These are phyloP conservation scores for Candida dajiaensis DNA, from an alignment of 805 yeast genomes.

Conservation along the genomic window DNA sequence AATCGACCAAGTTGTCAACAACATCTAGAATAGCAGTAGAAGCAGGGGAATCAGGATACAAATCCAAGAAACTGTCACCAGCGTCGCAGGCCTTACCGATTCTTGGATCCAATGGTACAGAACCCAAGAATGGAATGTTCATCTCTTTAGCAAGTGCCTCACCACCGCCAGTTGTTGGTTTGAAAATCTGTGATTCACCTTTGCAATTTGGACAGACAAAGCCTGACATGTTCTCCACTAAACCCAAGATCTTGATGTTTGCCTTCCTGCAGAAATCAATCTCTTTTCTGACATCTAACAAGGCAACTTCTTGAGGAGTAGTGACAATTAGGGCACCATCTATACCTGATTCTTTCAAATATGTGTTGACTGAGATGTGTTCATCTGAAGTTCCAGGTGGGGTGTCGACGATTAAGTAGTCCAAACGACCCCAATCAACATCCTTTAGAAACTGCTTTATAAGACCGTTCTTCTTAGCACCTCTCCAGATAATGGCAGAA, in stretches of 20 bases:
- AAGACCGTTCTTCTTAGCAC: constrained; percentile 89
- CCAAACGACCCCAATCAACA: constrained; percentile 89
- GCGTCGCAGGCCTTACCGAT: constrained; percentile 84
- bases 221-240: constrained; percentile 98
- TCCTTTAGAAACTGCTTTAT: constrained; percentile 92
- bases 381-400: constrained; percentile 99
- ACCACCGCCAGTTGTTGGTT: constrained; percentile 98
- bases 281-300: constrained; percentile 92
- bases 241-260: constrained; percentile 74
- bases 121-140: constrained; percentile 74
- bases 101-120: constrained; percentile 94
- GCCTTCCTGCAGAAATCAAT: constrained; percentile 94
- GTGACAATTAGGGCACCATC: constrained; percentile 96
- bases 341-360: constrained; percentile 81
- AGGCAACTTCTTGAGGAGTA: constrained; percentile 96
- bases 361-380: constrained; percentile 84
- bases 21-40: constrained; percentile 79
- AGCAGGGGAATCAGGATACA: constrained; percentile 89
- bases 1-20: constrained; percentile 63
- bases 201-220: constrained; percentile 95
- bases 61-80: constrained; percentile 80
- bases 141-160: constrained; percentile 74
- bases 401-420: constrained; percentile 86
- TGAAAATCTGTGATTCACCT: constrained; percentile 84
- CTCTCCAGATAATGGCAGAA: constrained; percentile 95